Evolutionary conservation across 768 basidiomycete species (phyloP).

Genomic region (Rickenella mellea): DNA sequence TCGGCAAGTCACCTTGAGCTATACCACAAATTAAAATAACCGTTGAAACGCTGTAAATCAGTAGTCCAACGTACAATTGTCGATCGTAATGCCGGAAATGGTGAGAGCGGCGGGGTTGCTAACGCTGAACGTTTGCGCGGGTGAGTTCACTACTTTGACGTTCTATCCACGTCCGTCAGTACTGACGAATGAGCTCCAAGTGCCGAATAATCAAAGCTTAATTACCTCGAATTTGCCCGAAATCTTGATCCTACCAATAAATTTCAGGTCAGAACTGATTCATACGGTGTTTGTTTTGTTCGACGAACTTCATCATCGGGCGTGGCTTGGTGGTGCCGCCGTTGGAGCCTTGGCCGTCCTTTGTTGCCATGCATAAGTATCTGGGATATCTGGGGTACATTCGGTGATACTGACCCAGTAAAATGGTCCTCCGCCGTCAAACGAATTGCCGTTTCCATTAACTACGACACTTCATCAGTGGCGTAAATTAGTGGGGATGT

Average conservation of each 20-base stretch:
- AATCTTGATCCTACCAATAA: constrained; percentile 7
- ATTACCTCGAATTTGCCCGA: constrained; percentile 13
- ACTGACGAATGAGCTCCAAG: neutral
- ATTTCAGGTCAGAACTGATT: neutral
- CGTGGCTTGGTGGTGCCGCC: constrained; percentile 13
- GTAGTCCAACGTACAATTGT: constrained; percentile 9
- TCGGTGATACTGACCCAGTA: constrained; percentile 10
- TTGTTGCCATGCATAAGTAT: neutral
- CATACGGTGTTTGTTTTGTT: neutral
- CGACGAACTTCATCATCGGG: constrained; percentile 13
- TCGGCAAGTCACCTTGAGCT: constrained; percentile 9
- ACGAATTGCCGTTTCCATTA: constrained; percentile 16
- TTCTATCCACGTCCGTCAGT: constrained; percentile 1
- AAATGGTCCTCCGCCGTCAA: constrained; percentile 16
- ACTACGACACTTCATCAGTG: constrained; percentile 5
- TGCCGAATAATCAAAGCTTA: neutral
- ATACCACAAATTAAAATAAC: neutral
- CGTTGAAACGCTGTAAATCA: constrained; percentile 1
- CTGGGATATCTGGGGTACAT: neutral
- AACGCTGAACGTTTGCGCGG: constrained; percentile 15
- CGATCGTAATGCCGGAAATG: constrained; percentile 13
- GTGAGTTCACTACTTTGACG: constrained; percentile 12
- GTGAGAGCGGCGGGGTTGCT: constrained; percentile 12
- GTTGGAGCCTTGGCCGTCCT: constrained; percentile 12
- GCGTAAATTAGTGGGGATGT: neutral